Conservation (phyloP, 305 asterid species). For the Rubia peregrina region DNA sequence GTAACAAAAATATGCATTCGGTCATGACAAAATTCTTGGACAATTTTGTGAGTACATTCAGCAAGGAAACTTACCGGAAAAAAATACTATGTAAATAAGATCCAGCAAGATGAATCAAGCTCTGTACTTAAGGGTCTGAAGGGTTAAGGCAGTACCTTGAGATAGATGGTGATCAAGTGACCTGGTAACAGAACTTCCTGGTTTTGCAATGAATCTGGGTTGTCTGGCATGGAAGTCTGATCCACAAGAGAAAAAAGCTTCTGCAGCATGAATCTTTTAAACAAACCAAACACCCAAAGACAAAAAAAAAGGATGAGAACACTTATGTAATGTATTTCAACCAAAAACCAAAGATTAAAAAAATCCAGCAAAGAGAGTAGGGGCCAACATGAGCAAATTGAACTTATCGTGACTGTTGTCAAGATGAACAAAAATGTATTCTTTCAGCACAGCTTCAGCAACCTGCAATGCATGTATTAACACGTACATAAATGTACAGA, state of each 20-base stretch:
- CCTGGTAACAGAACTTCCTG: conserved; percentile 95
- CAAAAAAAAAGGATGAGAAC: neutral
- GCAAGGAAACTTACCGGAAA: neutral
- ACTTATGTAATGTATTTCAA: neutral
- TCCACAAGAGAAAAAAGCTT: conserved; percentile 90
- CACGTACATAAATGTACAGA: conserved; percentile 5
- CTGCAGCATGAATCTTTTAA: conserved; percentile 83
- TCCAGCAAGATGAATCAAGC: neutral
- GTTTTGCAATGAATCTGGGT: conserved; percentile 86
- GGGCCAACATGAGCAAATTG: conserved; percentile 79
- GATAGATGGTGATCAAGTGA: conserved; percentile 77
- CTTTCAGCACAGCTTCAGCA: conserved; percentile 65
- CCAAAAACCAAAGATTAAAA: neutral
- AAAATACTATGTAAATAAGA: conserved; percentile 1
- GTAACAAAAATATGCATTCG: neutral
- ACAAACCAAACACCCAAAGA: conserved; percentile 10
- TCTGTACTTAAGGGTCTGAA: conserved; percentile 3
- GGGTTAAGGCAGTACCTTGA: conserved; percentile 52
- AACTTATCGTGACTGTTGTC: conserved; percentile 83
- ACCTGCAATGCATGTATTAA: conserved; percentile 40
- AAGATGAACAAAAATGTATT: conserved; percentile 85
- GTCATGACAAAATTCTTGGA: neutral
- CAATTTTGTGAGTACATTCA: neutral
- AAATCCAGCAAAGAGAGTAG: conserved; percentile 6
- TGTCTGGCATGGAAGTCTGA: conserved; percentile 89